Base-by-base conservation (phyloP, 73 alveolate species). In the Paramecium sexaurelia region DNA sequence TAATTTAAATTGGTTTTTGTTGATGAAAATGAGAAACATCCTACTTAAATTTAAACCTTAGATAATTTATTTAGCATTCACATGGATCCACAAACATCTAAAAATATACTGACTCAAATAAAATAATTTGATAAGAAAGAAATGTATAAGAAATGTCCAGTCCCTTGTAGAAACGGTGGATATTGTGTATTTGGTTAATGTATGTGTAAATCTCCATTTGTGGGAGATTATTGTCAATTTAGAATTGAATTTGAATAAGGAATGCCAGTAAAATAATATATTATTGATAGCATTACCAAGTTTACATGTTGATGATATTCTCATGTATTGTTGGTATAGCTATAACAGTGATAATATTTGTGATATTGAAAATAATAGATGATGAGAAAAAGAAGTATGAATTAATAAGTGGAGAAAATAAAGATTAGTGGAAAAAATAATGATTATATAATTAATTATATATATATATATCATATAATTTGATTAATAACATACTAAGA, bases 141-240 rank as follows among this genome's bases (percentile, higher is more conserved):
- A 40, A 26, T 78, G 68, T 78, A 41, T 17, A 78, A 39, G 27
- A 78, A 78, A 43, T 78, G 90, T n/a, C 75, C 90, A 39, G 90
- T 78, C 22, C 90, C 90, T 40, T 78, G 90, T 43, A 78, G 90
- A 43, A 39, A 78, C 41, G 71, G 71, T 4, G 90, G 90, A 0
- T 78, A 78, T 78, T 78, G 90, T 78, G 90, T 78, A 20, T 78
- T 29, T 78, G 90, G 90, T 24, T 20, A 41, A 45, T 78, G 90
- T 78, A 78, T 78, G 90, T 78, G 90, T 43, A 32, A 32, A 41
- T 78, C 90, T 8, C 90, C 90, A 10, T 78, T 41, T 78, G 90
- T 78, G 10, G 90, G 90, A 10, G 90, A 78, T 11, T 78, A 78
- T 15, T 78, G 90, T 41, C 17, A 78, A 78, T 78, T 29, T 78